Base-by-base conservation (phyloP, 2,329 filamentous ascomycete genomes). In the Cordyceps pruinosa region DNA sequence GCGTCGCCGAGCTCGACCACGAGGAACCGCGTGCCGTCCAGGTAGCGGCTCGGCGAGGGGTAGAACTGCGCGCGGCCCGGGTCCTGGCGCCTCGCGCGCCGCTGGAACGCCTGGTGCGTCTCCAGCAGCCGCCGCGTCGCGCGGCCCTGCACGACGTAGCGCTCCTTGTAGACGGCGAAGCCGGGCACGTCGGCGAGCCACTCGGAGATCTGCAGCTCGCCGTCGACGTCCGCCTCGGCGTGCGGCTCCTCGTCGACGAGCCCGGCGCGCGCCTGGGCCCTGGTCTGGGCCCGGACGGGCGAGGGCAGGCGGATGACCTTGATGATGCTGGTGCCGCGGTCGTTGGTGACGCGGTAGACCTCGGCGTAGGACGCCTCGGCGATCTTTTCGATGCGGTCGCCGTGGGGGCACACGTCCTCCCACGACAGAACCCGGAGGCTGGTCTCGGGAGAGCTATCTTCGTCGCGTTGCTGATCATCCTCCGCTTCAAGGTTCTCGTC, bases 341-440 rank as follows among this genome's bases (percentile, higher is more conserved):
- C 72, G 64, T 84, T 86, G 47, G 74, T 80, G 61, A 86, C 76
- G 10, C 82, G 81, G 63, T 86, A 87, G 10, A 87, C 82, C 65
- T 87, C 84, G 6, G 84, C 83, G 62, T 81, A 87, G 2, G 84
- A 86, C 5, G 84, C 83, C 66, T 87, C 84, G 10, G 84, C 83
- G 51, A 87, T 86, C 69, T 87, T 87, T 44, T 76, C 74, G 49
- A 86, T 82, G 35, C 69, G 68, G 63, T 81, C 77, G 17, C 74
- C 76, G 0, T 73, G 69, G 0, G 79, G 77, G 49, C 82, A 82
- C 30, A 86, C 73, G 53, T 85, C 81, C 30, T 75, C 69, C 83
- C 84, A 87, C 1, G 74, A 73, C 41, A 84, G 68, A 5, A 76
- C 64, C 4, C 76, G 74, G 17, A 81, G 68, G 8, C 46, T 35